These are phyloP conservation scores for Discostella pseudostelligera DNA, from an alignment of 108 stramenopile species.

Conservation along the genomic window DNA sequence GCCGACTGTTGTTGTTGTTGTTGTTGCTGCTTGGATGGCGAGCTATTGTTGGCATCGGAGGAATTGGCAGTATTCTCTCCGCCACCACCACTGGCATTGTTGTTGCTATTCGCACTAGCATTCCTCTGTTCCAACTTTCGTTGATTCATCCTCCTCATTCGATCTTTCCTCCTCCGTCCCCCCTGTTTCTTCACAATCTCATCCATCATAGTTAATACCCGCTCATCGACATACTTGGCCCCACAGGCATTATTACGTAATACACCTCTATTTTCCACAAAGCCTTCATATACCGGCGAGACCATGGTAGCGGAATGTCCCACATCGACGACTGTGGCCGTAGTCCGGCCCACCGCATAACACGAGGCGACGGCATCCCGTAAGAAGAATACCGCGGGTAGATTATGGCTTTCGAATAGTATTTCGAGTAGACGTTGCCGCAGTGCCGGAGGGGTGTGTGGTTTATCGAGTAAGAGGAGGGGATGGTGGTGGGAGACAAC, in stretches of 20 bases:
- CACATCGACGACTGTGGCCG: conserved; percentile 81
- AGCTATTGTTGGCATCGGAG: neutral
- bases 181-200: conserved; percentile 48
- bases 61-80: neutral
- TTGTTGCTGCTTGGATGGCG: conserved; percentile 11
- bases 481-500: conserved; percentile 45
- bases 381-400: conserved; percentile 89
- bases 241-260: conserved; percentile 56
- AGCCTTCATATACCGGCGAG: conserved; percentile 85
- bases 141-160: conserved; percentile 37
- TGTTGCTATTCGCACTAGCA: neutral
- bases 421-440: conserved; percentile 75
- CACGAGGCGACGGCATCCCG: conserved; percentile 81
- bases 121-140: conserved; percentile 3
- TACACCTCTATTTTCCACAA: conserved; percentile 76
- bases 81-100: neutral
- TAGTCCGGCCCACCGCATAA: conserved; percentile 83
- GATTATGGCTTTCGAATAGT: conserved; percentile 67
- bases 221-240: conserved; percentile 57
- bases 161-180: conserved; percentile 38
- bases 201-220: conserved; percentile 66
- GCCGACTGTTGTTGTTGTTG: neutral
- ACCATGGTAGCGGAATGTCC: conserved; percentile 76
- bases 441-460: conserved; percentile 79
- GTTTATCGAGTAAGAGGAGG: conserved; percentile 68